Evolutionary conservation across 148 eudicot genomes (phyloP).

Genomic region (Limonium bicolor): DNA sequence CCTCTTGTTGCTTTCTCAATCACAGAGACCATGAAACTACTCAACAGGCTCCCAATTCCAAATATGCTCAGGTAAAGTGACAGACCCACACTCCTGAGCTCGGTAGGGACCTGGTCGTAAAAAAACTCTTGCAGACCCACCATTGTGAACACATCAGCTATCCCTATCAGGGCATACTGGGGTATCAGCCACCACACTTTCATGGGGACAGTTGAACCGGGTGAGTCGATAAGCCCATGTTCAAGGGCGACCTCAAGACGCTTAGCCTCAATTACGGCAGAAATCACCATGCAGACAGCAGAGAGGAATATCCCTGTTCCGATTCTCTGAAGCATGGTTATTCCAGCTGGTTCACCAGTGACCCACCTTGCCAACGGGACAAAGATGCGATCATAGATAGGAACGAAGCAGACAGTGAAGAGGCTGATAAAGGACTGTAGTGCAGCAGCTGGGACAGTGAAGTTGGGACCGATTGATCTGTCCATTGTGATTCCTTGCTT

Average conservation of each 20-base stretch:
- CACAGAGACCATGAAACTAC: slow-evolving; percentile 33
- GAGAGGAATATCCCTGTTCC: slow-evolving; percentile 41
- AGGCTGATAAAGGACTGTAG: slow-evolving; percentile 21
- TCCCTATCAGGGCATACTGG: slow-evolving; percentile 34
- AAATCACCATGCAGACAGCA: slow-evolving; percentile 19
- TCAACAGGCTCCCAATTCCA: slow-evolving; percentile 46
- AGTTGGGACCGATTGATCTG: slow-evolving; percentile 24
- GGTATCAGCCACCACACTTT: slow-evolving; percentile 59
- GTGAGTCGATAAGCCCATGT: slow-evolving; percentile 25
- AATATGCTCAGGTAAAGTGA: slow-evolving; percentile 40
- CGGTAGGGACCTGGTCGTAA: slow-evolving; percentile 42
- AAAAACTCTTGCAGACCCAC: slow-evolving; percentile 66
- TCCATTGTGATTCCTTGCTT: slow-evolving; percentile 56
- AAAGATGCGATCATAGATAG: slow-evolving; percentile 38
- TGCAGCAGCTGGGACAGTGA: slow-evolving; percentile 46
- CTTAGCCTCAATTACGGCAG: slow-evolving; percentile 31
- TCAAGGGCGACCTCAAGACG: slow-evolving; percentile 24
- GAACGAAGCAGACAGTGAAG: slow-evolving; percentile 18
- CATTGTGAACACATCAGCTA: slow-evolving; percentile 27
- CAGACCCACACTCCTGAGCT: slow-evolving; percentile 39
- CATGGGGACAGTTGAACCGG: slow-evolving; percentile 36
- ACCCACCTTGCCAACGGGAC: slow-evolving; percentile 31
- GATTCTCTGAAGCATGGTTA: slow-evolving; percentile 55
- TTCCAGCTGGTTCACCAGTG: slow-evolving; percentile 35
- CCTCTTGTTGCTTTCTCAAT: slow-evolving; percentile 22